A percentile compares a stretch with the other conserved stretches of the same genome.
Conservation (phyloP, 2,329 filamentous ascomycete species). For the Apiospora aurea region DNA sequence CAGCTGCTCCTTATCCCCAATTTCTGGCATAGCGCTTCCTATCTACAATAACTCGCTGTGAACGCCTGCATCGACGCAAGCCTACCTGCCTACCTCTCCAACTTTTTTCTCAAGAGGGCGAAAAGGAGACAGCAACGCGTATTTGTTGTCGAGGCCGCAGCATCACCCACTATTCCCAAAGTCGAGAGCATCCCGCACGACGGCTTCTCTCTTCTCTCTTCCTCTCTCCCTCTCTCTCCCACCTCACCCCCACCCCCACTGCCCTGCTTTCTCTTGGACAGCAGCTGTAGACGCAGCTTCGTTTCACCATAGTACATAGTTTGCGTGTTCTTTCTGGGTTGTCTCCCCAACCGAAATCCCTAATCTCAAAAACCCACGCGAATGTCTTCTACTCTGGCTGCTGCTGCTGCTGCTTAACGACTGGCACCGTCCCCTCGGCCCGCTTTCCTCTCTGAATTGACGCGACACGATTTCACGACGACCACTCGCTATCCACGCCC, state of each 20-base stretch:
- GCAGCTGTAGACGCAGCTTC: slow-evolving; percentile 26
- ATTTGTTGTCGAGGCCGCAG: slow-evolving; percentile 19
- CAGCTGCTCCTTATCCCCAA: slow-evolving; percentile 27
- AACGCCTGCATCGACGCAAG: slow-evolving; percentile 16
- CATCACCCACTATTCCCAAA: slow-evolving; percentile 14
- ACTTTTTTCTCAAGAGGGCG: slow-evolving; percentile 15
- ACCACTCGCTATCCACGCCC: background rate
- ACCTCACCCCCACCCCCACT: slow-evolving; percentile 22
- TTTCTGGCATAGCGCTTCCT: slow-evolving; percentile 25
- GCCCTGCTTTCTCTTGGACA: slow-evolving; percentile 9
- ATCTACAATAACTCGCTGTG: slow-evolving; percentile 22
- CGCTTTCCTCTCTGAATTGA: slow-evolving; percentile 20
- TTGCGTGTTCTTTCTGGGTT: slow-evolving; percentile 26
- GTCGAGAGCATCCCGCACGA: slow-evolving; percentile 16
- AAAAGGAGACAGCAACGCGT: slow-evolving; percentile 19
- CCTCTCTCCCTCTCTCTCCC: slow-evolving; percentile 10
- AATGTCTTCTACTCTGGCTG: slow-evolving; percentile 29
- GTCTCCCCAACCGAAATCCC: slow-evolving; percentile 17
- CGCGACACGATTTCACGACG: slow-evolving; percentile 25
- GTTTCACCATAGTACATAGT: slow-evolving; percentile 27
- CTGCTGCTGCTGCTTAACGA: slow-evolving; percentile 29
- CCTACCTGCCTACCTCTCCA: slow-evolving; percentile 18
- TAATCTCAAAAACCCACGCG: slow-evolving; percentile 25
- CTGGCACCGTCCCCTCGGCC: slow-evolving; percentile 23
- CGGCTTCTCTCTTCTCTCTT: background rate